Base-by-base conservation (phyloP, 495 filamentous ascomycete genomes). In the Tuber indicum region DNA sequence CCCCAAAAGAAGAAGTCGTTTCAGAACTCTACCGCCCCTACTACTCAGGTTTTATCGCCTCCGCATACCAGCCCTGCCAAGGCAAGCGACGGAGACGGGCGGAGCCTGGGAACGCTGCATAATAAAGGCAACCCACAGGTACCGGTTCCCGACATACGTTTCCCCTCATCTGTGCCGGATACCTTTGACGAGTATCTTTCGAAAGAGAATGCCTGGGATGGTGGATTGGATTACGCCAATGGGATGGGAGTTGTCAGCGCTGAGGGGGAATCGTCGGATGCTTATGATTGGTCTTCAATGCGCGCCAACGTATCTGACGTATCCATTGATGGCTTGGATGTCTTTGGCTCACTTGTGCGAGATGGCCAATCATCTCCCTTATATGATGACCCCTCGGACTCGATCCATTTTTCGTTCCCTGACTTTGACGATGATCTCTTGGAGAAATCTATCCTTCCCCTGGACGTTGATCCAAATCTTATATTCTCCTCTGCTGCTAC, bases 391-490 rank as follows among this genome's bases (percentile, higher is more conserved):
- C 52, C 74, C 43, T 79, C 80, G 44, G 80, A 82, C 72, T 82
- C 81, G 32, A 74, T 72, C 70, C 78, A 79, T 66, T 83, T 83
- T 72, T 83, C 82, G n/a, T 83, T 83, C 47, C 47, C 74, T 26
- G 76, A 80, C 66, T 82, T 77, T 41, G 77, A 82, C 71, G 73
- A 74, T 73, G 66, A 58, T n/a, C 75, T 79, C 44, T 75, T 82
- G 32, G 76, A 82, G 52, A 66, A 66, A 66, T 36, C 58, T 36
- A 66, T 66, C 26, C 75, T 81, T 75, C 78, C 78, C 52, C 79
- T 76, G 32, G 74, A 78, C 41, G 81, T 83, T 43, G 75, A 83
- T 39, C 82, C 82, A 32, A 83, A 81, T 46, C 49, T 83, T 23
- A 44, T 83, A 47, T 83, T 83, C 74, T 83, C 81, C 21, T 82